Base-by-base conservation (phyloP, 2,329 filamentous ascomycete species). In the Dothideomycetes sp. region DNA sequence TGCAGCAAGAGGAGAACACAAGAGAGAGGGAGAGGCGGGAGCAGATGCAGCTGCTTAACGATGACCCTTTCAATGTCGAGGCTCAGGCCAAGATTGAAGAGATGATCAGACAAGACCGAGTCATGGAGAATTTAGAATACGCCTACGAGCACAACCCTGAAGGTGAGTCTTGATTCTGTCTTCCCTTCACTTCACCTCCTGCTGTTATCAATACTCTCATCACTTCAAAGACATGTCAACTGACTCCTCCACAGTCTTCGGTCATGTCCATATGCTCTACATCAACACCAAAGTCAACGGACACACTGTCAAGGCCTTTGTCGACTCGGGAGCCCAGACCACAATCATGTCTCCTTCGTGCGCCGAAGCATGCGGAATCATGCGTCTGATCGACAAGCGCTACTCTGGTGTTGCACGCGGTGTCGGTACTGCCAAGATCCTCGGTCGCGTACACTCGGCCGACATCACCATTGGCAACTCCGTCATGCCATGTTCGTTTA, bases 301-400 rank as follows among this genome's bases (percentile, higher is more conserved):
- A 10, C 75, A 85, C 51, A 84, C 84, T 42, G 81, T 98, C 52
- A 96, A 95, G 67, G 91, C 89, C 3, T 82, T 98, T 50, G 91
- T 98, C 44, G 91, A 98, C 61, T 96, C 91, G 2, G 91, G 91
- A 45, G 91, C 91, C 17, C 91, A 98, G 65, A 87, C 89, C 18
- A 98, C 91, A 37, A 95, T 98, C 66, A 98, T 98, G 91, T 96
- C 89, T 4, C 91, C 91, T 4, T 72, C 79, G 17, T 95, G 87
- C 55, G 91, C 91, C 18, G 84, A 94, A 56, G 74, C 79, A 7
- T 98, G 91, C 57, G 86, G 86, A 52, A 96, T 98, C 61, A 94
- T 94, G 84, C 82, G 89, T 36, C 75, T 98, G 11, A 84, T 98
- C 41, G 91, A 98, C 63, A 83, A 78, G 51, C 81, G 91, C 33